phyloP scores from a whole-genome alignment of 2,329 filamentous ascomycete genomes.

The Aspergillus nomiae region DNA sequence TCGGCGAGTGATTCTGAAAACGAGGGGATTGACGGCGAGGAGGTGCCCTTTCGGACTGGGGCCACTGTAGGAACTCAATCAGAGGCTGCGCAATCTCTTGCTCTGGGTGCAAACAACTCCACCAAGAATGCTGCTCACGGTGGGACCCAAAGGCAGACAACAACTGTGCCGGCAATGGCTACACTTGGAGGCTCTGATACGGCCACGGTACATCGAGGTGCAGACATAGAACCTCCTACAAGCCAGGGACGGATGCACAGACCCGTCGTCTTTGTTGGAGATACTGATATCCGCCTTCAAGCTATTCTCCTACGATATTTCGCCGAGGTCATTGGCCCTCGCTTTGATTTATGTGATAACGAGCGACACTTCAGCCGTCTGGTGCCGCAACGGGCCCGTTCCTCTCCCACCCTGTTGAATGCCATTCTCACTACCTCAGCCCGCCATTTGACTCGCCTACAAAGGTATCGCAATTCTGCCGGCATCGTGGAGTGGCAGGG shows the following conservation, averaged over 20 bases:
- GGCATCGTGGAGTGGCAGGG: conserved; percentile 26
- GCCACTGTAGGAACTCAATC: neutral
- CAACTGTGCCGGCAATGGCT: neutral
- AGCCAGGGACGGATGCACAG: no score
- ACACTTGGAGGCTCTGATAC: neutral
- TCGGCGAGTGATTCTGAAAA: conserved; percentile 2
- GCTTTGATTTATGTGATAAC: conserved; percentile 47
- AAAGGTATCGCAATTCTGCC: conserved; percentile 22
- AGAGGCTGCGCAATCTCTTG: neutral
- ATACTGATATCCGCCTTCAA: conserved; percentile 3
- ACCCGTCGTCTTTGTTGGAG: neutral
- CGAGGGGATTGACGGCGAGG: conserved; percentile 23
- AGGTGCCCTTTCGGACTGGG: neutral
- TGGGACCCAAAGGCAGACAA: no score
- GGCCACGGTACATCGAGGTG: no score
- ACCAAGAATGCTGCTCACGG: neutral
- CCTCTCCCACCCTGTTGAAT: conserved; percentile 43
- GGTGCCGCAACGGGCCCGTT: conserved; percentile 44
- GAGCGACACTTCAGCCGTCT: conserved; percentile 44
- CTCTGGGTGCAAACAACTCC: no score
- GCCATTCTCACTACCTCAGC: conserved; percentile 43
- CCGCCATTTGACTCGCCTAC: conserved; percentile 39
- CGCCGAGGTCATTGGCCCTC: conserved; percentile 9
- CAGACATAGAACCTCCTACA: neutral
- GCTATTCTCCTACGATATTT: conserved; percentile 12